A percentile compares a stretch with the other conserved stretches of the same genome.
Evolutionary conservation across 2,329 filamentous ascomycete genomes (phyloP).

Genomic region (Colletotrichum shisoi): DNA sequence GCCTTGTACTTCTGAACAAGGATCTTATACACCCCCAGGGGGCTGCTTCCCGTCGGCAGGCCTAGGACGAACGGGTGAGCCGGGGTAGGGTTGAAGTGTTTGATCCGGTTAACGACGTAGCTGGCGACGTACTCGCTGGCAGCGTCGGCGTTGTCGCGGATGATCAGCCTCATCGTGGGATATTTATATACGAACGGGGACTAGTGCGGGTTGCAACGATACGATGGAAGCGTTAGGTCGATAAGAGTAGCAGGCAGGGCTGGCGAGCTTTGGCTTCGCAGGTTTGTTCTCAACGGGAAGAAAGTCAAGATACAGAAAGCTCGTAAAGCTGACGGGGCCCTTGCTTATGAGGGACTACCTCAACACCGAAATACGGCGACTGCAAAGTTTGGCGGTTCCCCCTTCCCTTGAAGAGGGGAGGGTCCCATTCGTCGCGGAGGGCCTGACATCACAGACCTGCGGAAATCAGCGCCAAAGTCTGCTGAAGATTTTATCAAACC

Average conservation of each 20-base stretch:
- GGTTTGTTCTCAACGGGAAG: constrained; percentile 14
- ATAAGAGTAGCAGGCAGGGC: not conserved
- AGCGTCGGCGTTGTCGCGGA: constrained; percentile 73
- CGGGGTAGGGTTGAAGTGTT: constrained; percentile 74
- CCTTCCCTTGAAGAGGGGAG: constrained; percentile 20
- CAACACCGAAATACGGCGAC: not conserved
- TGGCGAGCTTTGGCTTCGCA: constrained; percentile 5
- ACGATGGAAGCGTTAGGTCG: not conserved
- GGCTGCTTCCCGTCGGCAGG: constrained; percentile 83
- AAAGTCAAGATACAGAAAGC: not conserved
- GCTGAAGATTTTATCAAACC: constrained; percentile 23
- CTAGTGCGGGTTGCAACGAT: constrained; percentile 35
- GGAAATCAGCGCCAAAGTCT: constrained; percentile 24
- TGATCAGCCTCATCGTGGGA: constrained; percentile 78
- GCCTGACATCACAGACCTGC: constrained; percentile 38
- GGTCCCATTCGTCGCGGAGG: constrained; percentile 22
- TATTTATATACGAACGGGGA: constrained; percentile 40
- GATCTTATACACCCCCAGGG: constrained; percentile 77
- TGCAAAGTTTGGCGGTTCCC: constrained; percentile 7
- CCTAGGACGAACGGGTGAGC: constrained; percentile 82
- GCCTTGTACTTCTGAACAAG: constrained; percentile 76
- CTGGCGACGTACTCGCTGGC: constrained; percentile 81
- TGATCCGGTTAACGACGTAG: constrained; percentile 84
- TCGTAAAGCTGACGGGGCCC: constrained; percentile 8
- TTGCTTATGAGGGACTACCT: constrained; percentile 35